Conservation (phyloP, 225 moss, liverwort and hornwort genomes). For the Sphagnum tenellum region DNA sequence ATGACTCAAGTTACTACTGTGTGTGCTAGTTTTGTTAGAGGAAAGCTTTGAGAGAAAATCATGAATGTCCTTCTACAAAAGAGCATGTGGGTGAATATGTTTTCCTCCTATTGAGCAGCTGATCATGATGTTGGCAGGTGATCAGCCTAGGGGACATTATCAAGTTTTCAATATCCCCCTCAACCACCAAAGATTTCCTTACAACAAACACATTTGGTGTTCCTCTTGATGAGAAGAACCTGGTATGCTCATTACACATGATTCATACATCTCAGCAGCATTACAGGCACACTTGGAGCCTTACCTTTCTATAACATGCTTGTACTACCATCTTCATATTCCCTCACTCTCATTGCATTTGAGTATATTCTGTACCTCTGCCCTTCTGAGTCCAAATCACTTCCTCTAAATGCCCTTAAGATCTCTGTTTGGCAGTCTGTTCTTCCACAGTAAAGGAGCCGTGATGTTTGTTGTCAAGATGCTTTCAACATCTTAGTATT, state of each 20-base stretch:
- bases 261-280: background rate
- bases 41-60: background rate
- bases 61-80: background rate
- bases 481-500: no score
- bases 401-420: no score
- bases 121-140: slow-evolving; percentile 34
- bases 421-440: no score
- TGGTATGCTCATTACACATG: slow-evolving; percentile 30
- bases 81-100: background rate
- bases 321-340: no score
- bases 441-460: no score
- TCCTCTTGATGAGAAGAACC: slow-evolving; percentile 76
- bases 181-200: slow-evolving; percentile 69
- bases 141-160: slow-evolving; percentile 89
- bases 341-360: no score
- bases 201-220: slow-evolving; percentile 76
- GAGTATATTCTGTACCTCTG: no score
- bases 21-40: no score
- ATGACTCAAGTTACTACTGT: background rate
- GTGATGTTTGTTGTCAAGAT: no score
- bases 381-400: no score
- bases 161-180: slow-evolving; percentile 84
- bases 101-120: background rate
- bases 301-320: no score
- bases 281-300: no score